Conservation (phyloP, 305 asterid species). For the Solanum chacoense region DNA sequence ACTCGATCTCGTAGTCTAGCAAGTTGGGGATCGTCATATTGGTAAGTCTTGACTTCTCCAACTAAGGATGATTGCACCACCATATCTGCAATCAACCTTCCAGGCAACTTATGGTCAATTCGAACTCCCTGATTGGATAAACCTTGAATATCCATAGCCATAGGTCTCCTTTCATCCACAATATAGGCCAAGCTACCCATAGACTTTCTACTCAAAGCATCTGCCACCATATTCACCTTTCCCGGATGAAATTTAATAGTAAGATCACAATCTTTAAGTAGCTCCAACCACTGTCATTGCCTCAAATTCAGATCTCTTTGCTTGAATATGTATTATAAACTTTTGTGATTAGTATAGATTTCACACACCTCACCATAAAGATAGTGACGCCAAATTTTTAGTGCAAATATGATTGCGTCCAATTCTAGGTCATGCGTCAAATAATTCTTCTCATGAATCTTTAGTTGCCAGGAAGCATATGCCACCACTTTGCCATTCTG, state of each 20-base stretch:
- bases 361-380: too few relatives aligned
- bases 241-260: background rate
- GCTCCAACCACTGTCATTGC: background rate
- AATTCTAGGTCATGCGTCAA: too few relatives aligned
- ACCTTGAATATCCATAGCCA: background rate
- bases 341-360: too few relatives aligned
- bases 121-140: background rate
- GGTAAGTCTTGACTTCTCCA: background rate
- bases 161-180: background rate
- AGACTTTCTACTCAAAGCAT: background rate
- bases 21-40: background rate
- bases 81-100: background rate
- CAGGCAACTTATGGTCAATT: background rate
- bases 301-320: background rate
- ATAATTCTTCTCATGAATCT: too few relatives aligned
- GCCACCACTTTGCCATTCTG: too few relatives aligned
- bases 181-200: background rate
- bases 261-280: background rate
- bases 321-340: too few relatives aligned
- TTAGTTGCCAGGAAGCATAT: too few relatives aligned
- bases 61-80: background rate
- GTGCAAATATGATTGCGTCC: too few relatives aligned
- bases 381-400: too few relatives aligned
- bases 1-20: background rate
- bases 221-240: background rate